These are phyloP conservation scores for Teunomyces barrocoloradensis DNA, from an alignment of 805 yeast genomes.

Conservation along the genomic window DNA sequence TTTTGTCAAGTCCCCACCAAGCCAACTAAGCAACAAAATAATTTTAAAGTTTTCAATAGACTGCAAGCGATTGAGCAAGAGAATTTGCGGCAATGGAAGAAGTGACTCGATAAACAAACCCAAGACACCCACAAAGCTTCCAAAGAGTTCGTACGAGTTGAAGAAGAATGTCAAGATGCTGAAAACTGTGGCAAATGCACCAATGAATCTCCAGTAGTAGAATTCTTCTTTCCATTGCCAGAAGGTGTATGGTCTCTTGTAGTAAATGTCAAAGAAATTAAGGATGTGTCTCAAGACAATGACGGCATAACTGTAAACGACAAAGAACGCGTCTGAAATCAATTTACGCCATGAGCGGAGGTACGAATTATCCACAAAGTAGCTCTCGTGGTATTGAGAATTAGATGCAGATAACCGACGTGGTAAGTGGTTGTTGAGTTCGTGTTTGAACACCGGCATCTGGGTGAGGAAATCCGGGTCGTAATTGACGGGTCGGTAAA, in stretches of 20 bases:
- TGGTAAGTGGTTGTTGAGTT: conserved; percentile 17
- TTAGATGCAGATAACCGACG: conserved; percentile 12
- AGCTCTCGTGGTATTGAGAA: conserved; percentile 15
- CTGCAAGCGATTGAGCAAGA: conserved; percentile 62
- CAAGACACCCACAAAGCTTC: conserved; percentile 53
- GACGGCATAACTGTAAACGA: conserved; percentile 8
- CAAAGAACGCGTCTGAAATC: conserved; percentile 7
- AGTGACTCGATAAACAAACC: conserved; percentile 72
- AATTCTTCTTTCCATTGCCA: conserved; percentile 82
- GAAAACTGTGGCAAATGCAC: conserved; percentile 41
- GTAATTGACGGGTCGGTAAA: conserved; percentile 45
- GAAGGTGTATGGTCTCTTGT: conserved; percentile 60
- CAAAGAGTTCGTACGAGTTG: conserved; percentile 34
- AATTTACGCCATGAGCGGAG: conserved; percentile 1
- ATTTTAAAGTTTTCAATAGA: conserved; percentile 78
- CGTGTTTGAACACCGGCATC: conserved; percentile 27
- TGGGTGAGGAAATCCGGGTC: conserved; percentile 32
- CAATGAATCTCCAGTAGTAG: conserved; percentile 63
- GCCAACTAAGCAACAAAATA: conserved; percentile 76
- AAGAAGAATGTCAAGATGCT: conserved; percentile 41
- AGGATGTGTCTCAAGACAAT: conserved; percentile 31
- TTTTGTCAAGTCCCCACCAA: conserved; percentile 83
- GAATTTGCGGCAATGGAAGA: conserved; percentile 74
- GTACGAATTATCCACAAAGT: conserved; percentile 8
- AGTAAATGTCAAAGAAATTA: conserved; percentile 68